A percentile compares a stretch with the other conserved stretches of the same genome.
Evolutionary conservation across 129 eudicot genomes (phyloP).

Genomic region (Sambucus nigra): DNA sequence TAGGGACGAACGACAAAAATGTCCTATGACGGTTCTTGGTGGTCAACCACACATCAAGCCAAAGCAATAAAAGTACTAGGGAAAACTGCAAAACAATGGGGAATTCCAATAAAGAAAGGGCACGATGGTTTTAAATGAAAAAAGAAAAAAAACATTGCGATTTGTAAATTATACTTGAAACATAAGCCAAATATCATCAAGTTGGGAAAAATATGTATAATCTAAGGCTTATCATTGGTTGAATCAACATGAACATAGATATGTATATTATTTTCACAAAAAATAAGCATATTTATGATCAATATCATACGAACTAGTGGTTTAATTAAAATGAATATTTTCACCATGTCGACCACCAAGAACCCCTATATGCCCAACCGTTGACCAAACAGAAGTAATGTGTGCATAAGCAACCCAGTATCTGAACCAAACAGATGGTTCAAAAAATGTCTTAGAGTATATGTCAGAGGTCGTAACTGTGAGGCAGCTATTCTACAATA

Average conservation of each 20-base stretch:
- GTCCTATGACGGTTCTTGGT: too few relatives aligned
- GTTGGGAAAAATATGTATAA: background rate
- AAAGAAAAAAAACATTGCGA: too few relatives aligned
- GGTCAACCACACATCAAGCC: too few relatives aligned
- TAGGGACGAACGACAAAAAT: too few relatives aligned
- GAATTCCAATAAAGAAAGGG: background rate
- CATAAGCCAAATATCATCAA: background rate
- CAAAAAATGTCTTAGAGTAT: constrained; percentile 97
- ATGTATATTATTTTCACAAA: too few relatives aligned
- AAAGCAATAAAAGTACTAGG: background rate
- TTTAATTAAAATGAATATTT: constrained; percentile 93
- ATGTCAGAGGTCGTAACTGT: constrained; percentile 95
- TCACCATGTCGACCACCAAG: constrained; percentile 99
- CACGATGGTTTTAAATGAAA: background rate
- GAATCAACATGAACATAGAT: too few relatives aligned
- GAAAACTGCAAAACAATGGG: background rate
- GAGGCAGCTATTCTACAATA: constrained; percentile 99
- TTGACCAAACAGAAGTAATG: constrained; percentile 98
- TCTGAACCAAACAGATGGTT: constrained; percentile 98
- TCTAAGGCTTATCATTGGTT: background rate
- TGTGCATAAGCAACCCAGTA: constrained; percentile 92
- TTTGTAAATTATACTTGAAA: background rate
- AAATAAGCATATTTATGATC: too few relatives aligned
- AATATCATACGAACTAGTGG: constrained; percentile 96
- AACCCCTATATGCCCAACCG: constrained; percentile 99